Percentiles rank a stretch among this genome's conserved stretches.
phyloP scores from a whole-genome alignment of 306 rosid species.

The Pueraria montana region DNA sequence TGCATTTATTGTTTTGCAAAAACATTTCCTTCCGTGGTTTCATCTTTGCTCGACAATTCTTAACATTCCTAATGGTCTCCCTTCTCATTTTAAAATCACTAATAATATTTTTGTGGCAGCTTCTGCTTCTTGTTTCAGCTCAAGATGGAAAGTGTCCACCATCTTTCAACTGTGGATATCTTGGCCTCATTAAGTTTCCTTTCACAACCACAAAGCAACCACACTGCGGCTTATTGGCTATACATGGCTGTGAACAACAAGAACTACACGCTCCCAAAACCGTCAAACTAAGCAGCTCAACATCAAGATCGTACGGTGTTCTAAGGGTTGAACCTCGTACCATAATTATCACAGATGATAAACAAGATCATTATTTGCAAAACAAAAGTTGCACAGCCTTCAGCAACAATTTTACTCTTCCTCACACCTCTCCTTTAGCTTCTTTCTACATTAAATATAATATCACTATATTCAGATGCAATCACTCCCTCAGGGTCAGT shows the following conservation, averaged over 20 bases:
- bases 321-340: background rate
- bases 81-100: background rate
- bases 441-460: no score
- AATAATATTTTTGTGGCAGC: background rate
- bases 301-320: background rate
- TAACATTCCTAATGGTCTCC: background rate
- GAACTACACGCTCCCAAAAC: no score
- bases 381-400: constrained; percentile 29
- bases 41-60: background rate
- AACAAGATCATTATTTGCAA: background rate
- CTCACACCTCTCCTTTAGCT: no score
- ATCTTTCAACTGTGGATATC: constrained; percentile 21
- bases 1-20: background rate
- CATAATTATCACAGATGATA: background rate
- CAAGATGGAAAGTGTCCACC: constrained; percentile 28
- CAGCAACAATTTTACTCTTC: constrained; percentile 18
- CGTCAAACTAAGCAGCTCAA: no score
- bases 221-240: constrained; percentile 44
- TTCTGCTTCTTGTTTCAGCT: constrained; percentile 31
- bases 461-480: no score
- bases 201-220: constrained; percentile 18
- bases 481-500: no score
- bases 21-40: background rate
- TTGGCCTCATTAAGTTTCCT: constrained; percentile 43
- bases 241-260: background rate